Percentiles rank a stretch among this genome's conserved stretches.
These are phyloP conservation scores for Dioscorea dumetorum DNA, from an alignment of 106 monocot species.

Conservation along the genomic window DNA sequence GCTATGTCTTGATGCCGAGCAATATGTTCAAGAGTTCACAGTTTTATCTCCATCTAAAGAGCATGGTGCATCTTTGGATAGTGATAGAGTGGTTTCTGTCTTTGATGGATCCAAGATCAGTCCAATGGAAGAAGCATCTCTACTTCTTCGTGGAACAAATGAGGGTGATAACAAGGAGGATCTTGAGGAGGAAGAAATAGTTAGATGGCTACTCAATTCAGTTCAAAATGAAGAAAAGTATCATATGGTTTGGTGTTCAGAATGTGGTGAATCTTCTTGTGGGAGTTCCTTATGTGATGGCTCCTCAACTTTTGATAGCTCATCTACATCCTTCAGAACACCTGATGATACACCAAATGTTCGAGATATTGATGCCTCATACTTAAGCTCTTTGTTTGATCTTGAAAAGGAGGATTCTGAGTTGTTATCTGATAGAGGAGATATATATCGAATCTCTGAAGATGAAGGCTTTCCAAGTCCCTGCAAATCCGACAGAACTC, in stretches of 20 bases:
- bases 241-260: not conserved
- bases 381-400: slow-evolving; percentile 35
- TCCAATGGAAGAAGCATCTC: not conserved
- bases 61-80: not conserved
- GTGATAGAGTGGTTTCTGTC: not conserved
- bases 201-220: not conserved
- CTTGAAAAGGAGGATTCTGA: slow-evolving; percentile 44
- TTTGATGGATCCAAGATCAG: slow-evolving; percentile 3
- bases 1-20: slow-evolving; percentile 19
- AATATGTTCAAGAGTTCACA: slow-evolving; percentile 11
- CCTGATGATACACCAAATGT: slow-evolving; percentile 6
- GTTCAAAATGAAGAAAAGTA: not conserved
- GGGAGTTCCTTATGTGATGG: slow-evolving; percentile 11
- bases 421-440: slow-evolving; percentile 15
- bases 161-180: not conserved
- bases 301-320: slow-evolving; percentile 8
- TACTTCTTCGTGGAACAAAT: not conserved
- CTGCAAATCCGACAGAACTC: not conserved
- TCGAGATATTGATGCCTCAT: slow-evolving; percentile 12
- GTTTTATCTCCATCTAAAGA: slow-evolving; percentile 5
- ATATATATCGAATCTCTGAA: not conserved
- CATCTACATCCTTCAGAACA: slow-evolving; percentile 10
- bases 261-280: slow-evolving; percentile 16
- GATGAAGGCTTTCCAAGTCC: slow-evolving; percentile 48
- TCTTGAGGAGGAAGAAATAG: not conserved